phyloP scores from a whole-genome alignment of 306 rosid genomes.

The Prunus fruticosa region DNA sequence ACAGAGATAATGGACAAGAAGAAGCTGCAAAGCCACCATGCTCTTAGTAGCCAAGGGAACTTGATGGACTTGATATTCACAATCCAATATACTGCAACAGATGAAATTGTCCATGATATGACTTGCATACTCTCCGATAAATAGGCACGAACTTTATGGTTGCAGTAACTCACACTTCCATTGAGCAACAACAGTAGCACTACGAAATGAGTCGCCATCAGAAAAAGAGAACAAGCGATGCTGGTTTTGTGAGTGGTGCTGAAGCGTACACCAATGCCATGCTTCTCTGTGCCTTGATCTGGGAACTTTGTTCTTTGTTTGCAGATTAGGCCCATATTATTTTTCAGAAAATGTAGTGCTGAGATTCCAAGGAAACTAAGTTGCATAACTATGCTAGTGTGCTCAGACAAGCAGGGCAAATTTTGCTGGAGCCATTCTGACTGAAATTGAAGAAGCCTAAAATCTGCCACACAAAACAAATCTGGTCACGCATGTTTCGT shows the following conservation, averaged over 20 bases:
- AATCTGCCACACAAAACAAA: slow-evolving; percentile 34
- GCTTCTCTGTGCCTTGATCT: slow-evolving; percentile 31
- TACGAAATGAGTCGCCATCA: slow-evolving; percentile 41
- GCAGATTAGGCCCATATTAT: slow-evolving; percentile 15
- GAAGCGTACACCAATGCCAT: slow-evolving; percentile 21
- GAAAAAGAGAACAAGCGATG: slow-evolving; percentile 44
- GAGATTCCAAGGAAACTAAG: slow-evolving; percentile 43
- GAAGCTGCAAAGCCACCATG: slow-evolving; percentile 82
- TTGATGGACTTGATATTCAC: slow-evolving; percentile 26
- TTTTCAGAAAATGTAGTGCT: slow-evolving; percentile 30
- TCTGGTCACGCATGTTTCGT: neutral
- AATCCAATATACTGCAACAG: slow-evolving; percentile 34
- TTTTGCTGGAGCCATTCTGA: slow-evolving; percentile 48
- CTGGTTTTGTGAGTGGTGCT: slow-evolving; percentile 48
- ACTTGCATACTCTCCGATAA: slow-evolving; percentile 59
- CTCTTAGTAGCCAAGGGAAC: slow-evolving; percentile 74
- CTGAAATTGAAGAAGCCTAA: slow-evolving; percentile 18
- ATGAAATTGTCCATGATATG: slow-evolving; percentile 48
- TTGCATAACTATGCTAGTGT: slow-evolving; percentile 52
- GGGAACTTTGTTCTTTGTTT: slow-evolving; percentile 29
- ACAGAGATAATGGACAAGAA: slow-evolving; percentile 36
- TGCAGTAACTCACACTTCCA: slow-evolving; percentile 51
- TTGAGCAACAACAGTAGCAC: slow-evolving; percentile 37
- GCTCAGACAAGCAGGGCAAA: slow-evolving; percentile 73
- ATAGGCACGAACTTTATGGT: slow-evolving; percentile 27